Evolutionary conservation across 371 early-diverging fungal species (phyloP), one percentile per base, ranked within the genome.

Genomic region (Nematocida sp.): DNA sequence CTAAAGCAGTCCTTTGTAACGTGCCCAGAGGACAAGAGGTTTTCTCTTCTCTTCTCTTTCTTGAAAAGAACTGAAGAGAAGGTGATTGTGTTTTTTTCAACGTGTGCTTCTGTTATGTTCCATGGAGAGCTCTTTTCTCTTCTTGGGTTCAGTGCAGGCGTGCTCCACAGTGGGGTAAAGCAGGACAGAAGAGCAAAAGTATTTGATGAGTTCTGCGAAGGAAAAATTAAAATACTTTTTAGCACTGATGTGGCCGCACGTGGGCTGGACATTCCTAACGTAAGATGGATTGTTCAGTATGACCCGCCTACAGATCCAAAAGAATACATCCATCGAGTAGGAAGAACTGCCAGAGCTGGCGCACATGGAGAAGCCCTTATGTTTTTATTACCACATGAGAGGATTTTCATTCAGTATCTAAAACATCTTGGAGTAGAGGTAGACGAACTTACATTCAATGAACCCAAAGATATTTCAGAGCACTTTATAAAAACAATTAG

Each of bases 1-100:
- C 96, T 97, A 85, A 94, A 96, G 3, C 95, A 95, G 85, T 96
- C 91, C 84, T 89, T 94, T 67, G 95, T 95, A 88, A 94, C 95
- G 0, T 89, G 96, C 40, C 94, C 95, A 82, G 94, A 94, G 6
- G 95, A 88, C 91, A 91, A 96, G 40, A 93, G 94, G 90, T 94
- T 97, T 90, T 95, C 96, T 87, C 96, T 97, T 89, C 94, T 95
- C 62, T 78, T 78, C 27, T 78, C 80, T 39, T 57, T 78, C 44
- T 42, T 78, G 9, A 78, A 70, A 56, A 15, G 50, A 56, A 78
- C 69, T 15, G 67, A 73, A 18, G 72, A 80, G 40, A 82, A 83
- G 58, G 61, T 64, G 20, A 85, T 86, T 74, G 83, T 86, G 23
- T 86, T 86, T 61, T 86, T 85, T 72, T 66, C 84, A 13, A 86